Conservation (phyloP, 1,139 yeast genomes). For the Debaryomyces psychrophilus region DNA sequence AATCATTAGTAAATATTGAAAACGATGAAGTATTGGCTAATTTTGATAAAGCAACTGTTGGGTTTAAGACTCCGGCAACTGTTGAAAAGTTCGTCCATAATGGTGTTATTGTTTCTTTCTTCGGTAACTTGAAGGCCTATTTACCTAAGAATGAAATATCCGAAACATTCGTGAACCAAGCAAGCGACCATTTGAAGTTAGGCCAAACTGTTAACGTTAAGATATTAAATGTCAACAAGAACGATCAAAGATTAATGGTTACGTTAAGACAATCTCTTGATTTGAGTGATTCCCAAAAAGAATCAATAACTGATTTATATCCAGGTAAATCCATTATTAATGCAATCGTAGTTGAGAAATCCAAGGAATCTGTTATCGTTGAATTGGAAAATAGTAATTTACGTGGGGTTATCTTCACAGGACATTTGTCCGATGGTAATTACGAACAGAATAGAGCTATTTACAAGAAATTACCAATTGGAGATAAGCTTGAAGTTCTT, state of each 20-base stretch:
- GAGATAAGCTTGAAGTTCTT: slow-evolving; percentile 60
- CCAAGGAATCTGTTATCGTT: slow-evolving; percentile 70
- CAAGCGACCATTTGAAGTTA: slow-evolving; percentile 74
- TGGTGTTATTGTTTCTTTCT: slow-evolving; percentile 85
- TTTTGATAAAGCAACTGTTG: slow-evolving; percentile 57
- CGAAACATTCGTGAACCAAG: slow-evolving; percentile 79
- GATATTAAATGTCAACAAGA: slow-evolving; percentile 59
- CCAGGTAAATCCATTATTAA: slow-evolving; percentile 66
- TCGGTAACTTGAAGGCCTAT: slow-evolving; percentile 76
- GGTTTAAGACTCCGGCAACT: slow-evolving; percentile 72
- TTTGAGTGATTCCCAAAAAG: slow-evolving; percentile 51
- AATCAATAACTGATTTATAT: slow-evolving; percentile 49
- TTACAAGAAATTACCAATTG: slow-evolving; percentile 60
- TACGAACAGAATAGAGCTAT: slow-evolving; percentile 70
- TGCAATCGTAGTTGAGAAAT: slow-evolving; percentile 73
- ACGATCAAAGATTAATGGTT: slow-evolving; percentile 61
- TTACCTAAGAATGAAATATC: slow-evolving; percentile 87
- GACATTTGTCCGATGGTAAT: slow-evolving; percentile 78
- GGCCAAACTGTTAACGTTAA: slow-evolving; percentile 87
- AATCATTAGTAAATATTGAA: slow-evolving; percentile 72
- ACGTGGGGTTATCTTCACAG: slow-evolving; percentile 72
- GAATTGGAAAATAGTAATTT: slow-evolving; percentile 59
- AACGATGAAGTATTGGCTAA: slow-evolving; percentile 58
- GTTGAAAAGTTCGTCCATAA: slow-evolving; percentile 70
- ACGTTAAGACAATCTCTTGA: slow-evolving; percentile 71